Base-by-base conservation (phyloP, 2,329 filamentous ascomycete genomes). In the Saccharata proteae region DNA sequence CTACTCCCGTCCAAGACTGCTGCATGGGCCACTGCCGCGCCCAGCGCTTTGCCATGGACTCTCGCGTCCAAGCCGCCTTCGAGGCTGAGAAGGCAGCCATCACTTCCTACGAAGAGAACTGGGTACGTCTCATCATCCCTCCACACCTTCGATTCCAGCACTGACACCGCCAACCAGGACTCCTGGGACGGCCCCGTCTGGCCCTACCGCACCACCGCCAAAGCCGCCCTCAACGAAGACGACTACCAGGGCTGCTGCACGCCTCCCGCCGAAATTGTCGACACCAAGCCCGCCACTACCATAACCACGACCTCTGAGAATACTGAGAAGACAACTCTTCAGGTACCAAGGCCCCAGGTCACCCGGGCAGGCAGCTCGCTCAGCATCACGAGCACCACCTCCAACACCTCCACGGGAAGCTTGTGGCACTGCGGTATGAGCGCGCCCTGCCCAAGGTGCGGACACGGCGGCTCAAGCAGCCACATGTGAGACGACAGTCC, bases 1-100 rank as follows among this genome's bases (percentile, higher is more conserved):
- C n/a, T n/a, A n/a, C n/a, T n/a, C n/a, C n/a, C n/a, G n/a, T n/a
- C n/a, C n/a, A n/a, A n/a, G n/a, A 33, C 31, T 33, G 31, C 31
- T 31, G 33, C 28, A 35, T 38, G 16, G 45, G 43, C 26, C 45
- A 49, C 39, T 46, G 44, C 25, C 43, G 45, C 21, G 46, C 46
- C 9, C 45, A 48, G 23, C 45, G 41, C 18, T 40, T 37, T 20
- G 46, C 43, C 4, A 39, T 47, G 35, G 38, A 43, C 29, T 24
- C 31, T 15, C 18, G 27, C 9, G 28, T 27, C 31, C 34, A 37
- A 28, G 39, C 38, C 6, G 35, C 39, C 20, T 42, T 35, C 18
- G 41, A 41, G 21, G 43, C 39, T 18, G 39, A 40, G 19, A 41
- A 42, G 15, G 39, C 43, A 11, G 26, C 32, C 11, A 38, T 36